Conservation (phyloP, 2,329 filamentous ascomycete species). For the Diaporthe capsici region DNA sequence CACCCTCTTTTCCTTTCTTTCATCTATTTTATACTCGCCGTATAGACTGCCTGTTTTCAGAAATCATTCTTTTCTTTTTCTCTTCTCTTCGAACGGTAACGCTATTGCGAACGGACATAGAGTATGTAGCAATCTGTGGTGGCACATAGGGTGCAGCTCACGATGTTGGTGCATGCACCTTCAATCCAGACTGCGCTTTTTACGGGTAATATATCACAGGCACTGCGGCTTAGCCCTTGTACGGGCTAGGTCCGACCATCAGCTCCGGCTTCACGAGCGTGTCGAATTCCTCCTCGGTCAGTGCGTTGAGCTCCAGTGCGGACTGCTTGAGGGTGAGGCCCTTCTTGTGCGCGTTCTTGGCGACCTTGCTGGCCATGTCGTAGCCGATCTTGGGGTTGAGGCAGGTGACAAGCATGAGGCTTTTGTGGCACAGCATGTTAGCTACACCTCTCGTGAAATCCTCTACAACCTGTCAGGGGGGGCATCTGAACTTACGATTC, state of each 20-base stretch:
- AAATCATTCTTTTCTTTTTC: not conserved
- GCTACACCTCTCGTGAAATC: slow-evolving; percentile 22
- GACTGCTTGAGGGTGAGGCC: slow-evolving; percentile 93
- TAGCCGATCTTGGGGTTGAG: slow-evolving; percentile 98
- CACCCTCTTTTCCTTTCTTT: not conserved
- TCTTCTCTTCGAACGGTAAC: not conserved
- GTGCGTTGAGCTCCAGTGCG: slow-evolving; percentile 91
- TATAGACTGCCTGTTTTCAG: not conserved
- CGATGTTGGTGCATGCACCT: not conserved
- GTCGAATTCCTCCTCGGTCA: slow-evolving; percentile 92
- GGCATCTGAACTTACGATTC: slow-evolving; percentile 78
- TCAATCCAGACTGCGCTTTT: not conserved
- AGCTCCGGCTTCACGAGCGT: slow-evolving; percentile 90
- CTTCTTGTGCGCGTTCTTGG: slow-evolving; percentile 99
- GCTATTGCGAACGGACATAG: not conserved
- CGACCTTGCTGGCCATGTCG: slow-evolving; percentile 96
- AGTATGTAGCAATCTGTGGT: too few species aligned
- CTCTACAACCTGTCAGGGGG: not conserved
- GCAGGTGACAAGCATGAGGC: slow-evolving; percentile 98
- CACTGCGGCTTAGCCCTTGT: slow-evolving; percentile 60
- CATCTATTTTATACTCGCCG: not conserved
- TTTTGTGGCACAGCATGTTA: slow-evolving; percentile 54
- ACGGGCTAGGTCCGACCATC: slow-evolving; percentile 87
- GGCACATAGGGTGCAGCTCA: not conserved
- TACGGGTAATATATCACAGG: not conserved